phyloP scores from a whole-genome alignment of 768 basidiomycete genomes.

The Leccinum subtestaceum region DNA sequence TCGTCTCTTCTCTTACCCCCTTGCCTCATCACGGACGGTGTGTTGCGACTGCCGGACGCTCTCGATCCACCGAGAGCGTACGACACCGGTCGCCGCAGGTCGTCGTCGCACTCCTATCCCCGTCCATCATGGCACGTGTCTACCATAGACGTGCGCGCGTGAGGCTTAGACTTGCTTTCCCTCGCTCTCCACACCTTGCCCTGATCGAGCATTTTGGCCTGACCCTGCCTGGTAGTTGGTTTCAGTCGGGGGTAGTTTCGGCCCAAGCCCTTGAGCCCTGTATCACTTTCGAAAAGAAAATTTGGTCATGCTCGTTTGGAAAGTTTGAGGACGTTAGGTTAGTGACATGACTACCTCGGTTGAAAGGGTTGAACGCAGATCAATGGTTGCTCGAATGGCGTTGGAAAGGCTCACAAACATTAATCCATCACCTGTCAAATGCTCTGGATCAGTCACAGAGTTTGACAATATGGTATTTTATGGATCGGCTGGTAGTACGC shows the following conservation, averaged over 20 bases:
- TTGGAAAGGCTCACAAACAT: not conserved
- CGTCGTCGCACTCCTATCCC: not conserved
- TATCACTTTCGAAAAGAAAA: not conserved
- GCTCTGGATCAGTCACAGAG: not conserved
- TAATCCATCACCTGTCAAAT: not conserved
- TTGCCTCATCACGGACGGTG: not conserved
- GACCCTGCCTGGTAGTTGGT: not conserved
- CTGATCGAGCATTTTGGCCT: not conserved
- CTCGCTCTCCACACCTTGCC: not conserved
- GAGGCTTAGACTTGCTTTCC: not conserved
- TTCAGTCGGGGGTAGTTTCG: not conserved
- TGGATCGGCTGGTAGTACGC: not conserved
- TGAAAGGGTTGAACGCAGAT: not conserved
- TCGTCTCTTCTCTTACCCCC: not conserved
- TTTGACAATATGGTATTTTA: not conserved
- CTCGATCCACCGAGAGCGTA: not conserved
- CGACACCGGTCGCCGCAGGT: not conserved
- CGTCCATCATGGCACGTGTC: not conserved
- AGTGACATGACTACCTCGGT: not conserved
- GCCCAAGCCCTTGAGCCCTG: not conserved
- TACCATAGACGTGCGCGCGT: not conserved
- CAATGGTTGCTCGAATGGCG: not conserved
- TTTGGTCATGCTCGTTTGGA: not conserved
- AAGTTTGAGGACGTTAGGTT: not conserved
- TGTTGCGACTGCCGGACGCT: not conserved